Conservation (phyloP, 2,329 filamentous ascomycete species). For the Phaeosphaeriaceae sp. region DNA sequence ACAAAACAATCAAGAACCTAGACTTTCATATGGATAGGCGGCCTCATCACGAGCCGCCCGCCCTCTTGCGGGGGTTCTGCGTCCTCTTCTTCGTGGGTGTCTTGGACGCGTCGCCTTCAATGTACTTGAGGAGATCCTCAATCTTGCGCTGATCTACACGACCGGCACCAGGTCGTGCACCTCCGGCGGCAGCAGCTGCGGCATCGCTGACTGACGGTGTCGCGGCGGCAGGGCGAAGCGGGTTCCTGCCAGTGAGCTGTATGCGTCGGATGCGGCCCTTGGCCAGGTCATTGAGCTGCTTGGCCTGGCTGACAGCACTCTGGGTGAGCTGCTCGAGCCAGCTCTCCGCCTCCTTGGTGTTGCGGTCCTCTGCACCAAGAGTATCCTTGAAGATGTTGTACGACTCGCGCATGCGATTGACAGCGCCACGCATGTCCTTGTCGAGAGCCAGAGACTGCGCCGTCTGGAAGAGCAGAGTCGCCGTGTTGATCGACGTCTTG, state of each 20-base stretch:
- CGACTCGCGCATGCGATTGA: conserved; percentile 92
- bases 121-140: conserved; percentile 92
- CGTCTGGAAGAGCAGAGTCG: conserved; percentile 95
- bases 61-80: conserved; percentile 21
- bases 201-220: conserved; percentile 64
- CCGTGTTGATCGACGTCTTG: conserved; percentile 88
- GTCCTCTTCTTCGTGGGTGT: conserved; percentile 51
- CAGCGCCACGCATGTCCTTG: conserved; percentile 89
- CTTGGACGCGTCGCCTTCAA: conserved; percentile 72
- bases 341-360: conserved; percentile 96
- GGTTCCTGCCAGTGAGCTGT: conserved; percentile 65
- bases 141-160: conserved; percentile 81
- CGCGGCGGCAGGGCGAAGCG: conserved; percentile 68
- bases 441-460: conserved; percentile 96
- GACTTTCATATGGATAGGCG: background rate
- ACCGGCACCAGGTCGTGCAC: conserved; percentile 48
- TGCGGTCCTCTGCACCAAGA: conserved; percentile 89
- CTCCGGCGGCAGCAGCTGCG: conserved; percentile 45
- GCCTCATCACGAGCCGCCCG: background rate
- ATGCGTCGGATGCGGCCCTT: conserved; percentile 75
- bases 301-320: conserved; percentile 92
- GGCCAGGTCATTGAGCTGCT: conserved; percentile 88
- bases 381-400: conserved; percentile 93
- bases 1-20: background rate
- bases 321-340: conserved; percentile 97